Base-by-base conservation (phyloP, 108 stramenopile genomes). In the Nitzschia inconspicua region DNA sequence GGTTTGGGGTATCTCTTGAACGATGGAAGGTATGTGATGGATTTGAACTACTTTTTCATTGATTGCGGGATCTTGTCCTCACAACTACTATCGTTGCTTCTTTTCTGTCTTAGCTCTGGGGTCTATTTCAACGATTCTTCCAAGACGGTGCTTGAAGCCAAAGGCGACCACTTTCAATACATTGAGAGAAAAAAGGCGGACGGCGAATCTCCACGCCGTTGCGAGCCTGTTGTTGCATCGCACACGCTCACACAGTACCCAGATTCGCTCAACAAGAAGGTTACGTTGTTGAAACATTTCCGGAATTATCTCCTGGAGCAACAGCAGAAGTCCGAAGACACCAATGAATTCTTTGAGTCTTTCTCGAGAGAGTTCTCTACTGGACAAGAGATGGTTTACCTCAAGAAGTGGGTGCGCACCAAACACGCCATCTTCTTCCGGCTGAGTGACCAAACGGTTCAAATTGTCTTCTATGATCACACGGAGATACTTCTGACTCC, bases 51-150 rank as follows among this genome's bases (percentile, higher is more conserved):
- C 1, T 42, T 11, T 42, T 25, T 28, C 35, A 28, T 0, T 13
- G n/a, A 11, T 1, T 41, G 44, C 7, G 47, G 26, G 14, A 47
- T 42, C 36, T 35, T 22, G 37, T 39, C 39, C 11, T 47, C 32
- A 19, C 35, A 41, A 11, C 43, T 40, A 30, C 49, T 55, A 8
- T 18, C 28, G 13, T 57, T 51, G 41, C 25, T 24, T 57, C 22
- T 34, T 65, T 37, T 11, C 27, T n/a, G 50, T 46, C 25, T 28
- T 47, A 79, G 84, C 51, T 92, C 95, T n/a, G 98, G 98, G 34
- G 98, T 98, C 0, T 96, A 97, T 63, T 98, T 98, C 72, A 98
- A 97, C 58, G 97, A 98, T 66, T 89, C 94, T 8, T 96, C 96
- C 3, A 99, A 99, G 64, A 80, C 96, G 6, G 89, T 96, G 11